Evolutionary conservation across 1,139 yeast genomes (phyloP).

Genomic region (Debaryomycetaceae sp.): DNA sequence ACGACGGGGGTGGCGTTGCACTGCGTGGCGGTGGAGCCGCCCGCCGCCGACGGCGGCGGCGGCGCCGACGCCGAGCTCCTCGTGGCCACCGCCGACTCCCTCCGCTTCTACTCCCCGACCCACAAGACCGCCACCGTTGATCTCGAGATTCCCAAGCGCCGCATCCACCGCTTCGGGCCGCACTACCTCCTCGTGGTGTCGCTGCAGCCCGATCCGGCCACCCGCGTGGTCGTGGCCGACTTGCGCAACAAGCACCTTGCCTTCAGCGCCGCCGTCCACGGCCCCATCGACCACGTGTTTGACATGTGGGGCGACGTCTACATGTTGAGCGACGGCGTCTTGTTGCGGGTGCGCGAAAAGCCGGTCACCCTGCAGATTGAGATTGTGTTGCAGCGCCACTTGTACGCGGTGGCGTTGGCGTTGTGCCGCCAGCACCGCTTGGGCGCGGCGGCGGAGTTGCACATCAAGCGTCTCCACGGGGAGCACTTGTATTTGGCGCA

Average conservation of each 20-base stretch:
- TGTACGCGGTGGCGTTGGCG: conserved; percentile 69
- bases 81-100: conserved; percentile 49
- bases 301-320: conserved; percentile 52
- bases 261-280: conserved; percentile 60
- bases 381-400: conserved; percentile 62
- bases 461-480: conserved; percentile 65
- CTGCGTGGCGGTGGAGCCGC: conserved; percentile 48
- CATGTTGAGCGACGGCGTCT: conserved; percentile 68
- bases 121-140: conserved; percentile 57
- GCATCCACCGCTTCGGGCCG: conserved; percentile 39
- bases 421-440: conserved; percentile 52
- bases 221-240: conserved; percentile 65
- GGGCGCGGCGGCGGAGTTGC: conserved; percentile 34
- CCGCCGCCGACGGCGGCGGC: neutral
- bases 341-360: conserved; percentile 67
- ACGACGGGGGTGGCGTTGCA: conserved; percentile 66
- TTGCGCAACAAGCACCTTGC: conserved; percentile 65
- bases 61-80: conserved; percentile 30
- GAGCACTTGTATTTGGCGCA: conserved; percentile 63
- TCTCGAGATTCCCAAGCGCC: conserved; percentile 56
- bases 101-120: conserved; percentile 50
- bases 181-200: conserved; percentile 58
- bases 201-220: conserved; percentile 30
- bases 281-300: conserved; percentile 52
- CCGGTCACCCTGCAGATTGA: conserved; percentile 64